A percentile compares a stretch with the other conserved stretches of the same genome.
Evolutionary conservation across 2,329 filamentous ascomycete genomes (phyloP).

Genomic region (Sporothrix euskadiensis): DNA sequence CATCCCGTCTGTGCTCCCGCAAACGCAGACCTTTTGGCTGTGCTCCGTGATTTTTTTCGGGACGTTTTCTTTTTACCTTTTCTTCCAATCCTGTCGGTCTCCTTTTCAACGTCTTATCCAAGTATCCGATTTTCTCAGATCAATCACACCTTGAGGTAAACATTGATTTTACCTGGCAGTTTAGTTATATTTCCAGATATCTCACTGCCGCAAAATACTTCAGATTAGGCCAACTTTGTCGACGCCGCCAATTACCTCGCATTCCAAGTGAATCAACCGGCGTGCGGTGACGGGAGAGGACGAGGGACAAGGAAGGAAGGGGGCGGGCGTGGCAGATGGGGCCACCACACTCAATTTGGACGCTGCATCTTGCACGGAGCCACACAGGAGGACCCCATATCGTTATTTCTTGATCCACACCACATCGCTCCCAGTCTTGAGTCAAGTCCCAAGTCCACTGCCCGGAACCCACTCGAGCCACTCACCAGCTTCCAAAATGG

Average conservation of each 20-base stretch:
- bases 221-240: background rate
- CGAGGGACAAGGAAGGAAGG: background rate
- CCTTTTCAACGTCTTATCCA: background rate
- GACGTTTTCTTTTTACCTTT: background rate
- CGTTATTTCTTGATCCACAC: conserved; percentile 7
- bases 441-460: background rate
- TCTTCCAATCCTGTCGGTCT: background rate
- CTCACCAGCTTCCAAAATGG: background rate
- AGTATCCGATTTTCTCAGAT: background rate
- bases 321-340: conserved; percentile 12
- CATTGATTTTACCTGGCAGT: background rate
- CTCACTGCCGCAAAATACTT: background rate
- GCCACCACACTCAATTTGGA: conserved; percentile 20
- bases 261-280: conserved; percentile 14
- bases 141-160: background rate
- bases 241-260: conserved; percentile 12
- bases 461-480: background rate
- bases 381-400: conserved; percentile 11
- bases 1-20: conserved; percentile 7
- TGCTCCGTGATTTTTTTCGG: background rate
- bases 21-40: background rate
- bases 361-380: conserved; percentile 1
- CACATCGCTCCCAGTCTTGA: background rate
- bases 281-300: background rate
- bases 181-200: background rate